phyloP scores from a whole-genome alignment of 805 yeast genomes.

The Metschnikowia koreensis region DNA sequence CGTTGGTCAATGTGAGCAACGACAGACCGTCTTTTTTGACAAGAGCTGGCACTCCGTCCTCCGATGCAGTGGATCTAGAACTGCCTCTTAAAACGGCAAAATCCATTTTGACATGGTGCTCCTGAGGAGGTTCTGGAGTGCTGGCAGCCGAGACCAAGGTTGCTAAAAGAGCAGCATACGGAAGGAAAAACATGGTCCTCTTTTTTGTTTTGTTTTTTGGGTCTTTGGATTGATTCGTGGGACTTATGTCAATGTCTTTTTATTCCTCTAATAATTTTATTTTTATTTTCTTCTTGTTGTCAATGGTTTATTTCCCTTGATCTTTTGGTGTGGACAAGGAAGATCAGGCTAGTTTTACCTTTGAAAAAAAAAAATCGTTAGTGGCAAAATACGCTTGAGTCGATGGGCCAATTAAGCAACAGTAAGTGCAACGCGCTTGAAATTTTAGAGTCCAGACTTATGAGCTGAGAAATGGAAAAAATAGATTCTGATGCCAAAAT shows the following conservation, averaged over 20 bases:
- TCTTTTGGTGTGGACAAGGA: no score
- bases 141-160: slow-evolving; percentile 7
- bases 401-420: neutral
- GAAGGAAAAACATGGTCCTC: neutral
- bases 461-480: no score
- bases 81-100: slow-evolving; percentile 11
- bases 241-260: no score
- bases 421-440: neutral
- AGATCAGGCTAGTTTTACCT: no score
- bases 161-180: slow-evolving; percentile 1
- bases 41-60: neutral
- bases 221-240: no score
- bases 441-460: no score
- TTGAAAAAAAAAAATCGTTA: neutral
- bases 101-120: slow-evolving; percentile 8
- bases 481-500: no score
- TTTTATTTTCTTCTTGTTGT: no score
- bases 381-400: no score
- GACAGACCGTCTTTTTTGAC: slow-evolving; percentile 8
- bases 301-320: no score
- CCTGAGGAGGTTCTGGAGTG: neutral
- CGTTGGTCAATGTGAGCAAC: slow-evolving; percentile 5
- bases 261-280: neutral
- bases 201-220: neutral
- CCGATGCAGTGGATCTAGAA: slow-evolving; percentile 2